These are phyloP conservation scores for Sporisorium reilianum DNA, from an alignment of 1,284 basidiomycete species.

Conservation along the genomic window DNA sequence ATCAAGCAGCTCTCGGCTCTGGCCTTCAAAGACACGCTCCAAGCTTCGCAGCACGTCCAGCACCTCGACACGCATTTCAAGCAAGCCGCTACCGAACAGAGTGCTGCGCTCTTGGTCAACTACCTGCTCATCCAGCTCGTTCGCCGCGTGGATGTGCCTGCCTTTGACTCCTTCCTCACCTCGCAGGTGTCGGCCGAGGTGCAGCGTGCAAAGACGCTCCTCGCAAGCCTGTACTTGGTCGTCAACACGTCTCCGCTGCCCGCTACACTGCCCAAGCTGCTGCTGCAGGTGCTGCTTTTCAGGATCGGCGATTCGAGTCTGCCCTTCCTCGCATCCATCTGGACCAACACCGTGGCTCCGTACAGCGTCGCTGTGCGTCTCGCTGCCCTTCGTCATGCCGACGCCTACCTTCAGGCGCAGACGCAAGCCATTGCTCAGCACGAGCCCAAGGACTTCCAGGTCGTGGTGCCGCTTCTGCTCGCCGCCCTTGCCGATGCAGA, in stretches of 20 bases:
- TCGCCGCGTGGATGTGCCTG: conserved; percentile 23
- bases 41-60: conserved; percentile 23
- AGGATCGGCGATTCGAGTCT: conserved; percentile 79
- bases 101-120: conserved; percentile 18
- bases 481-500: conserved; percentile 76
- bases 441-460: conserved; percentile 79
- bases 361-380: conserved; percentile 73
- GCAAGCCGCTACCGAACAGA: conserved; percentile 32
- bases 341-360: conserved; percentile 70
- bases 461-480: conserved; percentile 81
- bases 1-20: conserved; percentile 15
- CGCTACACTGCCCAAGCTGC: conserved; percentile 21
- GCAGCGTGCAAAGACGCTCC: conserved; percentile 20
- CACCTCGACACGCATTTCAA: conserved; percentile 21
- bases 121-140: conserved; percentile 41
- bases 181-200: conserved; percentile 30
- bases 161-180: conserved; percentile 34
- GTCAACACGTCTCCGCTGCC: conserved; percentile 36
- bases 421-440: conserved; percentile 18
- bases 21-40: conserved; percentile 21
- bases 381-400: conserved; percentile 82
- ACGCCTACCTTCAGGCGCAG: conserved; percentile 73
- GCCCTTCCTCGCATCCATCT: conserved; percentile 82
- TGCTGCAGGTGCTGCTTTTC: conserved; percentile 74
- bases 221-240: conserved; percentile 38